A percentile compares a stretch with the other conserved stretches of the same genome.
Conservation (phyloP, 139 green algal species). For the Coccomyxa sp. region DNA sequence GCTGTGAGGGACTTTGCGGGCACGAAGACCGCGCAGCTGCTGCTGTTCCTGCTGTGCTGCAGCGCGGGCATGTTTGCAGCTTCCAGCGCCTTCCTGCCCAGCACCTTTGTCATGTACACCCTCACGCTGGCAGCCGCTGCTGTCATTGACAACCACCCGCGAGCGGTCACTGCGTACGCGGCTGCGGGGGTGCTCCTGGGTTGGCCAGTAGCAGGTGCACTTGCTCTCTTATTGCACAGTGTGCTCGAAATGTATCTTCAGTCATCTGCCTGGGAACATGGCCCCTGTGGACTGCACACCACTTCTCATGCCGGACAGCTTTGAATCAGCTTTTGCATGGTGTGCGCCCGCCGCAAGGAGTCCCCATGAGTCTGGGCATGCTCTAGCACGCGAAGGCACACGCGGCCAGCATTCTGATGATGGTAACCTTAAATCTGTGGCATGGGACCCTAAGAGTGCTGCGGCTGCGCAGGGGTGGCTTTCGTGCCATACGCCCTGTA, state of each 20-base stretch:
- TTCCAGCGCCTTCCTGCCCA: constrained; percentile 67
- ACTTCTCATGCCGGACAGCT: too few relatives aligned
- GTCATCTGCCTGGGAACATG: too few relatives aligned
- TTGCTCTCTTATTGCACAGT: too few relatives aligned
- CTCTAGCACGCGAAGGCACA: too few relatives aligned
- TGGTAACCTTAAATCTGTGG: too few relatives aligned
- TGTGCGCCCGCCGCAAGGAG: background rate
- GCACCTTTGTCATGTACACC: constrained; percentile 72
- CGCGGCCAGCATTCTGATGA: too few relatives aligned
- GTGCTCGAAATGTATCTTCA: too few relatives aligned
- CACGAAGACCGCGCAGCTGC: constrained; percentile 6
- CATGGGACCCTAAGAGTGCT: too few relatives aligned
- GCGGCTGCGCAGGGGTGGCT: constrained; percentile 21
- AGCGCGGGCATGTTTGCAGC: constrained; percentile 57
- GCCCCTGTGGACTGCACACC: too few relatives aligned
- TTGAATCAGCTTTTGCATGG: too few relatives aligned
- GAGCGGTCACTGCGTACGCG: constrained; percentile 32
- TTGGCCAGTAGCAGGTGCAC: constrained; percentile 68
- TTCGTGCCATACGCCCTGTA: constrained; percentile 56
- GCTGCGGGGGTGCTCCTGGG: constrained; percentile 64
- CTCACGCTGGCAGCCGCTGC: constrained; percentile 55
- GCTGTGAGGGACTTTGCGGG: constrained; percentile 14
- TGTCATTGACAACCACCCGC: constrained; percentile 29
- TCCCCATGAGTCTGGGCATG: background rate
- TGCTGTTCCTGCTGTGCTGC: constrained; percentile 45